A percentile compares a stretch with the other conserved stretches of the same genome.
Evolutionary conservation across 306 rosid species (phyloP).

Genomic region (Calophaca sinica): DNA sequence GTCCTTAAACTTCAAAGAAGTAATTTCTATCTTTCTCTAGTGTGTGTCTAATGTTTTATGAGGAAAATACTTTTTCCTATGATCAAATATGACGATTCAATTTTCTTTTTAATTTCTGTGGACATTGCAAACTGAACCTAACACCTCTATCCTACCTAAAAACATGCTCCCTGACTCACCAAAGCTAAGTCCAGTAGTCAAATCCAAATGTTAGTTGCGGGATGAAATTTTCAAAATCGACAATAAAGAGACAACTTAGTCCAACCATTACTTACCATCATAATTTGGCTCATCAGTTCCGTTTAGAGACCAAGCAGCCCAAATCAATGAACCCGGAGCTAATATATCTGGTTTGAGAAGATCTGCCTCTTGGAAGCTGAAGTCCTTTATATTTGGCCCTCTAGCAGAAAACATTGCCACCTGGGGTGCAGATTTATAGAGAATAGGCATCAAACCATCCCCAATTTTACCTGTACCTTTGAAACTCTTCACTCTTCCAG

Average conservation of each 20-base stretch:
- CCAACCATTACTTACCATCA: slow-evolving; percentile 58
- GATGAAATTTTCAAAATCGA: slow-evolving; percentile 31
- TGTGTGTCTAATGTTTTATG: background rate
- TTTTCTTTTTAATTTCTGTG: background rate
- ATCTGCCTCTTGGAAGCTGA: slow-evolving; percentile 91
- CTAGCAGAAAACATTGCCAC: slow-evolving; percentile 94
- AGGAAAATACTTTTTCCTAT: slow-evolving; percentile 13
- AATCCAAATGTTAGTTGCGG: background rate
- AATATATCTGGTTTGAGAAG: slow-evolving; percentile 99
- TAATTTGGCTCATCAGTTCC: slow-evolving; percentile 97
- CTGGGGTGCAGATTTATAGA: slow-evolving; percentile 95
- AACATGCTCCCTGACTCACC: background rate
- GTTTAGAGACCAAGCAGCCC: slow-evolving; percentile 99
- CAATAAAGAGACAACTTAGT: slow-evolving; percentile 3
- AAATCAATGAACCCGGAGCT: slow-evolving; percentile 97
- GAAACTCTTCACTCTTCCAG: slow-evolving; percentile 94
- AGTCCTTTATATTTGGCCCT: slow-evolving; percentile 95
- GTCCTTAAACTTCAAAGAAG: slow-evolving; percentile 24
- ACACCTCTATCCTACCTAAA: slow-evolving; percentile 3
- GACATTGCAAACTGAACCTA: slow-evolving; percentile 9
- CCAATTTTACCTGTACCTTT: slow-evolving; percentile 80
- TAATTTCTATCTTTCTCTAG: slow-evolving; percentile 7
- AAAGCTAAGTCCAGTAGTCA: background rate
- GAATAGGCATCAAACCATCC: slow-evolving; percentile 86
- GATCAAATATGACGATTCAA: slow-evolving; percentile 16